These are phyloP conservation scores for Macadamia tetraphylla DNA, from an alignment of 164 flowering plant species.

Conservation along the genomic window DNA sequence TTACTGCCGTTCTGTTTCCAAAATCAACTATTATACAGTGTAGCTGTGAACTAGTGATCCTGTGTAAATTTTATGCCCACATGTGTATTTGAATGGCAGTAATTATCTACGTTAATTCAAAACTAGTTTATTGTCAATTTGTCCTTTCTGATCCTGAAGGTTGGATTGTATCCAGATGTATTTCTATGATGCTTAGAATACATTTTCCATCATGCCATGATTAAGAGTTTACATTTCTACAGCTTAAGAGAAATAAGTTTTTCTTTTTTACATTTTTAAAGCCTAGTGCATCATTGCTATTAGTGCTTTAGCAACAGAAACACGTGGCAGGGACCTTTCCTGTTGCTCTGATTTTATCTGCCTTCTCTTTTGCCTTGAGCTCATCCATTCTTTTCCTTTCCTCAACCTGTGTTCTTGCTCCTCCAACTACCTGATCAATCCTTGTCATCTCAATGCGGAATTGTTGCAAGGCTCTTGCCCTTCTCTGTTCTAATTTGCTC, in stretches of 20 bases:
- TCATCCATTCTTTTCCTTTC: slow-evolving; percentile 56
- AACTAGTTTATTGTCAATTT: neutral
- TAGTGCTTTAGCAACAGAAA: slow-evolving; percentile 44
- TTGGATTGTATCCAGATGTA: neutral
- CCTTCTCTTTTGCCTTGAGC: slow-evolving; percentile 43
- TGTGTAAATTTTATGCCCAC: slow-evolving; percentile 10
- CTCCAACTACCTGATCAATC: slow-evolving; percentile 52
- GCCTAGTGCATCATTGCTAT: neutral
- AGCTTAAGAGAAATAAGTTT: no score
- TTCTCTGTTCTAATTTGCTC: slow-evolving; percentile 44
- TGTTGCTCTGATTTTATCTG: slow-evolving; percentile 42
- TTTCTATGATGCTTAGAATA: neutral
- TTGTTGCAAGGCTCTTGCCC: slow-evolving; percentile 27
- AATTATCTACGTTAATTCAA: neutral
- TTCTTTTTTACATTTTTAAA: neutral
- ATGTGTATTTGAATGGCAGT: neutral
- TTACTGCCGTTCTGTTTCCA: neutral
- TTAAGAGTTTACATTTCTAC: no score
- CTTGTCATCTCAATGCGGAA: slow-evolving; percentile 41
- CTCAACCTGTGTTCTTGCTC: slow-evolving; percentile 50
- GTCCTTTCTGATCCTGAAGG: neutral
- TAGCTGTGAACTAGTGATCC: slow-evolving; percentile 3
- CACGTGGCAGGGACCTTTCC: slow-evolving; percentile 36
- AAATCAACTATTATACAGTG: neutral
- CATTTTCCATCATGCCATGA: neutral